Evolutionary conservation across 2,329 filamentous ascomycete genomes (phyloP).

Genomic region (Madurella fahalii): DNA sequence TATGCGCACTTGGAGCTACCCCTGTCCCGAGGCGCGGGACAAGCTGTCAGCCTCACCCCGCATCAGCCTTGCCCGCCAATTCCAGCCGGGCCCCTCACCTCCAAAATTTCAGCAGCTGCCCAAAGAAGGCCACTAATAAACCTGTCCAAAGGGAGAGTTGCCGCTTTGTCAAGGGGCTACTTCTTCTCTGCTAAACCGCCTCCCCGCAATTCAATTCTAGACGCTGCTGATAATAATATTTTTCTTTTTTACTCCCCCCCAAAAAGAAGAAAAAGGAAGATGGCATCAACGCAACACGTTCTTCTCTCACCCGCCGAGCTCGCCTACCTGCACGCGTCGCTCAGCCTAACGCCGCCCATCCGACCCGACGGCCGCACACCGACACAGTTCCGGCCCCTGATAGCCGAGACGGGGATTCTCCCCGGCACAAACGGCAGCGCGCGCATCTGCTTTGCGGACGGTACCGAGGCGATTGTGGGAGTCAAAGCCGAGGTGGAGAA

Average conservation of each 20-base stretch:
- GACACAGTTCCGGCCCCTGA: constrained; percentile 84
- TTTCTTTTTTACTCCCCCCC: too few relatives aligned
- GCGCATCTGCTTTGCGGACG: constrained; percentile 89
- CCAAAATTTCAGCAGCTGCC: constrained; percentile 9
- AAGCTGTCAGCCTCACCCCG: constrained; percentile 15
- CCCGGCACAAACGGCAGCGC: constrained; percentile 89
- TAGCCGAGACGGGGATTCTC: constrained; percentile 85
- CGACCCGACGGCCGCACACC: constrained; percentile 80
- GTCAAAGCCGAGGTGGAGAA: constrained; percentile 92
- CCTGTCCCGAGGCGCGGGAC: too few relatives aligned
- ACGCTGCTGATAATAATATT: too few relatives aligned
- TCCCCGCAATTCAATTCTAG: neutral
- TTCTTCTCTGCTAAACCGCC: neutral
- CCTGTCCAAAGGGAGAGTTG: too few relatives aligned
- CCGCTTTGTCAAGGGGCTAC: too few relatives aligned
- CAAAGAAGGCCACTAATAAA: neutral
- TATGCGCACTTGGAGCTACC: too few relatives aligned
- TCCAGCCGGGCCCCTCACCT: constrained; percentile 7
- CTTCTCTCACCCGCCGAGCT: constrained; percentile 93
- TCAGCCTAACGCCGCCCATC: constrained; percentile 76
- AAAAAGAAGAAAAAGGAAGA: constrained; percentile 28
- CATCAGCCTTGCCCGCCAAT: constrained; percentile 12
- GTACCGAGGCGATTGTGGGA: constrained; percentile 91
- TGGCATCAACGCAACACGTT: constrained; percentile 63
- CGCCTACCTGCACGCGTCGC: constrained; percentile 86